Base-by-base conservation (phyloP, 2,329 filamentous ascomycete genomes). In the Aspergillus sp. region DNA sequence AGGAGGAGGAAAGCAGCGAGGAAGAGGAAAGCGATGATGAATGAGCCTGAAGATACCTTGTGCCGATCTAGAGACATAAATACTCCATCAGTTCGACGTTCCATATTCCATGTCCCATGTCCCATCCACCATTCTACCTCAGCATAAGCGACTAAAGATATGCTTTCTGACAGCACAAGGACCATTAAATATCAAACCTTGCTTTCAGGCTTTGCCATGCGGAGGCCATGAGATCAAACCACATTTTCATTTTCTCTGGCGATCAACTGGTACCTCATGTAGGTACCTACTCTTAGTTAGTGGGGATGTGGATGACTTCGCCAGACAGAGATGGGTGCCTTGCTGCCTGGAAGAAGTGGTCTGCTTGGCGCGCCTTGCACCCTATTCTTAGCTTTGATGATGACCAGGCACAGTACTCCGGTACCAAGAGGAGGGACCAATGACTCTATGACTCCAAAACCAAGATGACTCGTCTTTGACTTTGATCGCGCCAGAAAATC, bases 1-100 rank as follows among this genome's bases (percentile, higher is more conserved):
- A 89, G 53, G 88, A 89, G 66, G 88, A 89, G 67, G 82, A 85
- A 41, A 88, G 89, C 65, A 88, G 88, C 63, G 89, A 90, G 43
- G 81, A 82, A 30, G 68, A 70, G 41, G 69, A 72, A n/a, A 66
- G 63, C 17, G 69, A 69, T 13, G 66, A 69, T 41, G 68, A 70
- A 53, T 57, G 38, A 59, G 34, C 22, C 25, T 48, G 41, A 50
- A 61, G 19, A 50, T 57, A 50, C 48, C 34, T 45, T 45, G 19
- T 11, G 11, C 47, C 6, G 47, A 13, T 25, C 57, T 38, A 51
- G 49, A 53, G 59, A 53, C 41, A 45, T 25, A 53, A 31, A 41
- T 41, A 23, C 13, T 43, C 9, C 15, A 45, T 22, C 25, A 7
- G 23, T 23, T 19, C 19, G 41, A n/a, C 43, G 34, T 15, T 41